These are phyloP conservation scores for Ceratobasidium sp. DNA, from an alignment of 1,284 basidiomycete species.

Conservation along the genomic window DNA sequence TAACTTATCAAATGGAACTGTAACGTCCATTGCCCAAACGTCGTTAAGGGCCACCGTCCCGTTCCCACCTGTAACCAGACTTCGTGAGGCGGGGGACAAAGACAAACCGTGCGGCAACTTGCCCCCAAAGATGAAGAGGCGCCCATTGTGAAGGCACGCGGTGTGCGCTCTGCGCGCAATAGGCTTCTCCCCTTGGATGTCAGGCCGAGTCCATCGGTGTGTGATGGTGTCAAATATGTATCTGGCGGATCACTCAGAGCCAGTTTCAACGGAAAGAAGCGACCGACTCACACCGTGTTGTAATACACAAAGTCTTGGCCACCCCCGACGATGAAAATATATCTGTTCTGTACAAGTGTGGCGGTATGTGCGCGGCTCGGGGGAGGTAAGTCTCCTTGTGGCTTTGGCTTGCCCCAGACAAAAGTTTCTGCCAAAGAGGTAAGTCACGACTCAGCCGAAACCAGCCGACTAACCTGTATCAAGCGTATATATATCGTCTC, in stretches of 20 bases:
- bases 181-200: slow-evolving; percentile 59
- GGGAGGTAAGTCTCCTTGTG: slow-evolving; percentile 79
- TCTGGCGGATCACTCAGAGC: slow-evolving; percentile 50
- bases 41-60: slow-evolving; percentile 90
- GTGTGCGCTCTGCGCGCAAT: slow-evolving; percentile 88
- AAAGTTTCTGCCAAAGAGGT: slow-evolving; percentile 75
- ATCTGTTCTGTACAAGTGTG: slow-evolving; percentile 80
- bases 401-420: slow-evolving; percentile 86
- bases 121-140: slow-evolving; percentile 90
- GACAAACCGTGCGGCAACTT: background rate
- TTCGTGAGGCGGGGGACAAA: background rate
- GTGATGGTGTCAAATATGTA: slow-evolving; percentile 47
- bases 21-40: slow-evolving; percentile 86
- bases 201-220: slow-evolving; percentile 40
- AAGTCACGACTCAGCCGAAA: slow-evolving; percentile 26
- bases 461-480: slow-evolving; percentile 73
- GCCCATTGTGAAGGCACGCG: slow-evolving; percentile 78
- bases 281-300: slow-evolving; percentile 69
- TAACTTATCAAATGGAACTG: slow-evolving; percentile 63
- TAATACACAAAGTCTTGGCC: slow-evolving; percentile 84
- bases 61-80: slow-evolving; percentile 67
- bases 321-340: slow-evolving; percentile 87
- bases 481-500: slow-evolving; percentile 85
- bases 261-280: slow-evolving; percentile 48
- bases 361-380: slow-evolving; percentile 90